Percentiles rank a stretch among this genome's conserved stretches.
Conservation (phyloP, 257 asterid genomes). For the Solanum corneliomulleri region DNA sequence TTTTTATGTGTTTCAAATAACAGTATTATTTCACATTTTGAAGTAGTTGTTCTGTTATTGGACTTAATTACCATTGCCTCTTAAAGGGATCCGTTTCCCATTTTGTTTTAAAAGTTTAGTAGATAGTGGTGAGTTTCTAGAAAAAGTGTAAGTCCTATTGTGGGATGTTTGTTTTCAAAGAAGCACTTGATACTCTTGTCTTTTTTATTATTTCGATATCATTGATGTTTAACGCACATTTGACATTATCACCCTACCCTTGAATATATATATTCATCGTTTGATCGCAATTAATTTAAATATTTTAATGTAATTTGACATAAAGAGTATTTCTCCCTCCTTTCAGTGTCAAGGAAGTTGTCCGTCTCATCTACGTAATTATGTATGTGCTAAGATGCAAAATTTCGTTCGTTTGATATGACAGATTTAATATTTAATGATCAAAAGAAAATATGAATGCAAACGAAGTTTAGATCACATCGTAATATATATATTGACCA, state of each 20-base stretch:
- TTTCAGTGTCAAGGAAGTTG: constrained; percentile 20
- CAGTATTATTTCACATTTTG: not conserved
- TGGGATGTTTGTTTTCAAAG: constrained; percentile 42
- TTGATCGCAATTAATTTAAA: not conserved
- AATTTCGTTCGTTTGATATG: not conserved
- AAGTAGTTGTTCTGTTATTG: not conserved
- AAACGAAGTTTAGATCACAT: not conserved
- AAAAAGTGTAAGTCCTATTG: constrained; percentile 8
- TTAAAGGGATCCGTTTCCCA: not conserved
- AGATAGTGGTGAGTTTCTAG: constrained; percentile 23
- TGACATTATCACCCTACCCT: not conserved
- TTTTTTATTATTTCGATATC: constrained; percentile 11
- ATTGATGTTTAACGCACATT: constrained; percentile 39
- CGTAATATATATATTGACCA: not conserved
- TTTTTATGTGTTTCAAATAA: no score
- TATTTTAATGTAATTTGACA: not conserved
- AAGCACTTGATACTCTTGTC: constrained; percentile 20
- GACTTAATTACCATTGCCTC: not conserved
- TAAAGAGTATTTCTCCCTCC: not conserved
- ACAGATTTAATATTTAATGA: not conserved
- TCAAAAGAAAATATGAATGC: not conserved
- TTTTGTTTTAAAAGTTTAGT: not conserved
- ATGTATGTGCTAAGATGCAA: not conserved
- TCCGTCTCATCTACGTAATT: not conserved
- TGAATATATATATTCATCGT: not conserved